phyloP scores from a whole-genome alignment of 73 alveolate genomes.

The Stentor roeselii region DNA sequence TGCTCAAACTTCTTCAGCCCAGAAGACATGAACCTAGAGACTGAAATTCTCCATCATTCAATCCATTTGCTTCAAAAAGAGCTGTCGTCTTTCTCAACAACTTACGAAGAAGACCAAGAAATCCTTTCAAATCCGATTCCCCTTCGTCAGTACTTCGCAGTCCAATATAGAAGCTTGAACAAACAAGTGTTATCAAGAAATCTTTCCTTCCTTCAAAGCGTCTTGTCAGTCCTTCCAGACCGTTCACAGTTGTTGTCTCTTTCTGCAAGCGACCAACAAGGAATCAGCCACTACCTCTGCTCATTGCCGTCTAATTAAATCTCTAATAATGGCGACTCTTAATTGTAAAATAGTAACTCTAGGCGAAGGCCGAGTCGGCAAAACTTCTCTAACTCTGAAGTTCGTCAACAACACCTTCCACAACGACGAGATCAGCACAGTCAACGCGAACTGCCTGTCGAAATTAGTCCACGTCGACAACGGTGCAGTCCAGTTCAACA shows the following conservation, averaged over 20 bases:
- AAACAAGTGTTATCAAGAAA: too few relatives aligned
- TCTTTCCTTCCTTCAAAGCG: too few relatives aligned
- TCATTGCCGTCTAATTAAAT: too few relatives aligned
- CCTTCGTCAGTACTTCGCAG: not conserved
- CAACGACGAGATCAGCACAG: not conserved
- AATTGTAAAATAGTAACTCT: not conserved
- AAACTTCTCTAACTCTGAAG: not conserved
- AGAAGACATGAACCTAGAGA: not conserved
- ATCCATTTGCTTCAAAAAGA: not conserved
- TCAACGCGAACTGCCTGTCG: not conserved
- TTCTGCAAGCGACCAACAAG: too few relatives aligned
- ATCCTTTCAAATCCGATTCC: too few relatives aligned
- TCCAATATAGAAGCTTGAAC: too few relatives aligned
- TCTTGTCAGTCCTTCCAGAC: too few relatives aligned
- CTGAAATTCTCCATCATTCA: not conserved
- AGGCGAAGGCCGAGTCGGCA: not conserved
- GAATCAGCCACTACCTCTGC: too few relatives aligned
- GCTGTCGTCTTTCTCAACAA: not conserved
- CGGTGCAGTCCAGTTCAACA: not conserved
- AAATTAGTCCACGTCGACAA: not conserved
- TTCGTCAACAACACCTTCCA: not conserved
- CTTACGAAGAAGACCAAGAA: not conserved
- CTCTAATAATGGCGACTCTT: too few relatives aligned
- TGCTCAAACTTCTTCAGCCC: not conserved
- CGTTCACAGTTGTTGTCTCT: too few relatives aligned